These are phyloP conservation scores for Melaleuca quinquenervia DNA, from an alignment of 345 rosid genomes.

Conservation along the genomic window DNA sequence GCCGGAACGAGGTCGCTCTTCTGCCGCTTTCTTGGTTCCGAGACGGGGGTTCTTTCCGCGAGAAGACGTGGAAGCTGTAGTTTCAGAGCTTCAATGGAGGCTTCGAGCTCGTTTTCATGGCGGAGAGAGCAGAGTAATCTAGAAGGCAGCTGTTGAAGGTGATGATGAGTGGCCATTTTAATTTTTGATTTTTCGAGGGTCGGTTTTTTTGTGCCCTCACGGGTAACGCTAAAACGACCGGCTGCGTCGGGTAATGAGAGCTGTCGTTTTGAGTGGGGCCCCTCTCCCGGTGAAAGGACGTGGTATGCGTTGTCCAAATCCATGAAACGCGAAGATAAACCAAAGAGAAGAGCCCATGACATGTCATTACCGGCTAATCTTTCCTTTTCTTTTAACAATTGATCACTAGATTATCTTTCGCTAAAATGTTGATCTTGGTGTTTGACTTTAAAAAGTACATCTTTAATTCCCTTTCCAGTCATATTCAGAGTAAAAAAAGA, in stretches of 20 bases:
- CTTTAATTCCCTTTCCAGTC: background rate
- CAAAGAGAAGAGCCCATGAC: no score
- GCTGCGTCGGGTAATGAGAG: background rate
- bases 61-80: background rate
- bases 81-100: background rate
- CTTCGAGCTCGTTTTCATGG: slow-evolving; percentile 11
- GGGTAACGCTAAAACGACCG: background rate
- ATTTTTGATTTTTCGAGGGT: background rate
- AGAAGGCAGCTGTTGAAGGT: background rate
- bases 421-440: background rate
- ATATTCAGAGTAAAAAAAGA: fast-evolving
- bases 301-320: background rate
- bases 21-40: background rate
- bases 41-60: background rate
- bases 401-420: background rate
- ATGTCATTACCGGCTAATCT: background rate
- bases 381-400: background rate
- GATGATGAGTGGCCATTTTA: background rate
- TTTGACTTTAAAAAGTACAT: background rate
- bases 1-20: background rate
- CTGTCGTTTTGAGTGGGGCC: background rate
- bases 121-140: background rate
- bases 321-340: background rate
- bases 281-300: background rate
- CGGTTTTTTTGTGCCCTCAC: background rate